Base-by-base conservation (phyloP, 2,329 filamentous ascomycete genomes). In the Beauveria sp. region DNA sequence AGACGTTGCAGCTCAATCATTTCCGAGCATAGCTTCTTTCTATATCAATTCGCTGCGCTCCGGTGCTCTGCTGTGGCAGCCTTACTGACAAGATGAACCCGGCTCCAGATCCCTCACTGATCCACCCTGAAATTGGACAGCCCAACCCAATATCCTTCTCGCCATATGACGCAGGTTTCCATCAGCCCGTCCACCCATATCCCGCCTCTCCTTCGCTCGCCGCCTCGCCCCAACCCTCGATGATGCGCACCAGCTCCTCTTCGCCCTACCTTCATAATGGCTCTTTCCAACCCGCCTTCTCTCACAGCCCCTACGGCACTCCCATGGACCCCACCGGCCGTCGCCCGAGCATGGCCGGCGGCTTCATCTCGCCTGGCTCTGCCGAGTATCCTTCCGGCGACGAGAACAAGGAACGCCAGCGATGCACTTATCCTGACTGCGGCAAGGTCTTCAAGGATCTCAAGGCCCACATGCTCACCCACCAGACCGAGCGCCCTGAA, bases 391-490 rank as follows among this genome's bases (percentile, higher is more conserved):
- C 81, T 67, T 88, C 83, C 70, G 82, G 81, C 62, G 78, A 85
- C 60, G 86, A 89, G 70, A 74, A 78, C 63, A 87, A 89, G 69
- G 87, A 90, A 71, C 85, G 84, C 75, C 81, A 83, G 67, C 81
- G 89, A 64, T 96, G 91, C 78, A 89, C 90, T 1, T 87, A 92
- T 70, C 86, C 89, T 7, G 91, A 93, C 62, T 96, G 92, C 69
- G 91, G 91, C 65, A 87, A 89, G 69, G 81, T 87, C 62, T 96
- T 96, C 82, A 96, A 96, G 77, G 92, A 96, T 70, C 78, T 96
- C 65, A 93, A 93, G 75, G 92, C 93, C 9, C 93, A 97, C 75
- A 93, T 96, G 89, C 84, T 96, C 72, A 97, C 93, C 0, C 93
- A 97, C 74, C 90, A 95, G 75, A 89, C 86, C 62, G 91, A 96